Evolutionary conservation across 2,329 filamentous ascomycete genomes (phyloP).

Genomic region (Penicillium sp.): DNA sequence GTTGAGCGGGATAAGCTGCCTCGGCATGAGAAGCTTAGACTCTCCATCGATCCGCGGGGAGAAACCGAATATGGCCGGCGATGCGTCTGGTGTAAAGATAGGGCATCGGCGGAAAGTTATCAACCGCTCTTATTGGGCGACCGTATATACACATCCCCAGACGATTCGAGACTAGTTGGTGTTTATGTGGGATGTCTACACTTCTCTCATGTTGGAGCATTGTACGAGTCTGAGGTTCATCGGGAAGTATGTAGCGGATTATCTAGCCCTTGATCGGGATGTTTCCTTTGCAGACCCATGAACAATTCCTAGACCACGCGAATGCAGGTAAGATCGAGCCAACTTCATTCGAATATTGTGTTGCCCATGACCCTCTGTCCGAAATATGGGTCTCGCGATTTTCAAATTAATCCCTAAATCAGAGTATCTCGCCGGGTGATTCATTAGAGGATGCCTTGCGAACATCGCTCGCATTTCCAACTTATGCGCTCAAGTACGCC

Average conservation of each 20-base stretch:
- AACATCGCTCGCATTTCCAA: background rate
- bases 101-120: background rate
- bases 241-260: too few species aligned
- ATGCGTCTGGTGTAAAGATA: background rate
- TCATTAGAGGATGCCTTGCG: too few species aligned
- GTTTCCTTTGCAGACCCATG: too few species aligned
- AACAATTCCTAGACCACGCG: too few species aligned
- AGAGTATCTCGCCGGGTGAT: too few species aligned
- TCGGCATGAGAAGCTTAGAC: background rate
- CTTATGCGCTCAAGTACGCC: constrained; percentile 31
- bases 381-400: too few species aligned
- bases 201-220: background rate
- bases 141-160: background rate
- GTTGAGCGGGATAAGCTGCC: background rate
- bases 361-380: too few species aligned
- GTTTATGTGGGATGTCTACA: background rate
- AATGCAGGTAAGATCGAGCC: too few species aligned
- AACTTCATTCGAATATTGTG: too few species aligned
- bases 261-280: too few species aligned
- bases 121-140: background rate
- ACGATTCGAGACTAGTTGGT: background rate
- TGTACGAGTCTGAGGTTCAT: background rate
- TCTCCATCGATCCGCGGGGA: too few species aligned
- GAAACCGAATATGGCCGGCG: background rate
- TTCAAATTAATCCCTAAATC: too few species aligned